These are phyloP conservation scores for Groenewaldozyma tartarivorans DNA, from an alignment of 805 yeast species.

Conservation along the genomic window DNA sequence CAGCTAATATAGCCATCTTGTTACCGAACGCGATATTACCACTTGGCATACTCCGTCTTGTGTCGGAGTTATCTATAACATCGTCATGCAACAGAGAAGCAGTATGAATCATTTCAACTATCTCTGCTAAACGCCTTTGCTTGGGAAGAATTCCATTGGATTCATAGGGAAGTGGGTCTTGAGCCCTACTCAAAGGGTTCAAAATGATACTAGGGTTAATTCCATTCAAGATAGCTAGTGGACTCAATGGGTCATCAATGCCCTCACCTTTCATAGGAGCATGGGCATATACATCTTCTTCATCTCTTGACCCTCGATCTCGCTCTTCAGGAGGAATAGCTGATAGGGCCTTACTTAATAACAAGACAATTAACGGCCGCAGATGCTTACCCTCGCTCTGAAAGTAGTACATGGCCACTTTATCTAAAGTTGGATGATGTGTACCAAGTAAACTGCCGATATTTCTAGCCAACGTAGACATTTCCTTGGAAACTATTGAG, in stretches of 20 bases:
- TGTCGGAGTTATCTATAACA: constrained; percentile 80
- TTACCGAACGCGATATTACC: constrained; percentile 93
- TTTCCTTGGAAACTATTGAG: constrained; percentile 82
- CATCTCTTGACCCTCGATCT: constrained; percentile 49
- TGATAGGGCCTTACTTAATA: constrained; percentile 72
- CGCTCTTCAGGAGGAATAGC: constrained; percentile 61
- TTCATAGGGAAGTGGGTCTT: constrained; percentile 57
- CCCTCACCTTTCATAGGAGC: constrained; percentile 22
- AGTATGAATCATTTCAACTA: constrained; percentile 97
- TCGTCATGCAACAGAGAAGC: constrained; percentile 94
- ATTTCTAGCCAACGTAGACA: constrained; percentile 80
- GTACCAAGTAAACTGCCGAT: constrained; percentile 83
- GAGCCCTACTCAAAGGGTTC: constrained; percentile 77
- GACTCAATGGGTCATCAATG: constrained; percentile 47
- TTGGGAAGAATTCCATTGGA: constrained; percentile 82
- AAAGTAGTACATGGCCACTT: constrained; percentile 90
- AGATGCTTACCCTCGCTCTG: constrained; percentile 95
- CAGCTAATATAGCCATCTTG: constrained; percentile 96
- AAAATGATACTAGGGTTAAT: constrained; percentile 72
- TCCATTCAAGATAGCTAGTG: constrained; percentile 77
- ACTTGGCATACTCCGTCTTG: constrained; percentile 81
- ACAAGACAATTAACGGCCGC: constrained; percentile 78
- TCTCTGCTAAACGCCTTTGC: constrained; percentile 91
- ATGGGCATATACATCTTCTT: constrained; percentile 22
- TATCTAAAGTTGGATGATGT: constrained; percentile 85